These are phyloP conservation scores for Mycena kentingensis DNA, from an alignment of 768 basidiomycete genomes.

Conservation along the genomic window DNA sequence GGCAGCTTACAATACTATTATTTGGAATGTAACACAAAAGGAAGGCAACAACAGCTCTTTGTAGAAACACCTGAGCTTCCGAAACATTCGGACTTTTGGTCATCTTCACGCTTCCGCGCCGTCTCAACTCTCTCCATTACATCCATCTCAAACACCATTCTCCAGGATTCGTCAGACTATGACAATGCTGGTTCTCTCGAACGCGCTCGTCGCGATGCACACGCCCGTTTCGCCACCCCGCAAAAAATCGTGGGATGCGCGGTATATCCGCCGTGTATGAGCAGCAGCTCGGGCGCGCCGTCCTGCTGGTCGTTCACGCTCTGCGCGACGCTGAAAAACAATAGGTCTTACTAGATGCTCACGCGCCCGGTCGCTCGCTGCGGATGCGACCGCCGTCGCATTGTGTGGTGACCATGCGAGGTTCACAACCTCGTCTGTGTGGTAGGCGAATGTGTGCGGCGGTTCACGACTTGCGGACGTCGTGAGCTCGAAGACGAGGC, in stretches of 20 bases:
- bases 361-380: constrained; percentile 90
- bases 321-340: constrained; percentile 91
- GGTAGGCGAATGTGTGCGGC: constrained; percentile 89
- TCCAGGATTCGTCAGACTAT: too few species aligned
- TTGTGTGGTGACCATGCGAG: constrained; percentile 95
- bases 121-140: too few species aligned
- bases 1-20: too few species aligned
- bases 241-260: constrained; percentile 90
- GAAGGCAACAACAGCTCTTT: too few species aligned
- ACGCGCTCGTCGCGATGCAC: constrained; percentile 86
- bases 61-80: too few species aligned
- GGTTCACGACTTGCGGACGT: constrained; percentile 74
- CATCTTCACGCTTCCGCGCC: too few species aligned
- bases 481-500: constrained; percentile 85
- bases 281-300: constrained; percentile 93
- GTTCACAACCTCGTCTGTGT: constrained; percentile 93
- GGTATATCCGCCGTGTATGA: constrained; percentile 94
- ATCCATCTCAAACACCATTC: too few species aligned
- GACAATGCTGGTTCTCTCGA: constrained; percentile 96
- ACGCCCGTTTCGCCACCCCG: constrained; percentile 85
- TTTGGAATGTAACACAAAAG: too few species aligned
- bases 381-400: constrained; percentile 90
- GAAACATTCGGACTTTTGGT: too few species aligned
- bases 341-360: constrained; percentile 94
- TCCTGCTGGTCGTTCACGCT: constrained; percentile 98